These are phyloP conservation scores for Diaporthe velutina DNA, from an alignment of 2,329 filamentous ascomycete genomes.

Conservation along the genomic window DNA sequence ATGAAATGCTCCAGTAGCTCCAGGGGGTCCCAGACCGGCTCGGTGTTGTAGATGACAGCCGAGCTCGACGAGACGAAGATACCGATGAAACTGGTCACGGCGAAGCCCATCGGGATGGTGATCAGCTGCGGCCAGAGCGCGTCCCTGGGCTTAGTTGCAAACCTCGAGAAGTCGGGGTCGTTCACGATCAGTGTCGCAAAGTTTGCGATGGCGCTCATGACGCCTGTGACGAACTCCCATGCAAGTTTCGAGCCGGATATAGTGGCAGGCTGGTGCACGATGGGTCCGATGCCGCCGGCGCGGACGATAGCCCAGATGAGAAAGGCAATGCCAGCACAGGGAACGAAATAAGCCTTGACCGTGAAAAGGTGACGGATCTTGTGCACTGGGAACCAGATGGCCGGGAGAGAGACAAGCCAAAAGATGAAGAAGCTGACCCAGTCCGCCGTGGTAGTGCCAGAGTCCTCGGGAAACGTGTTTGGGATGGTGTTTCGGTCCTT, in stretches of 20 bases:
- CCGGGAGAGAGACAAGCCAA: constrained; percentile 83
- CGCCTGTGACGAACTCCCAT: constrained; percentile 86
- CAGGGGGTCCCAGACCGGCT: constrained; percentile 81
- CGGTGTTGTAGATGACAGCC: constrained; percentile 71
- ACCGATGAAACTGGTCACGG: constrained; percentile 86
- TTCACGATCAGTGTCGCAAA: constrained; percentile 90
- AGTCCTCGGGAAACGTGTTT: constrained; percentile 74
- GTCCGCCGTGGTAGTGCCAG: constrained; percentile 80
- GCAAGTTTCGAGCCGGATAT: constrained; percentile 76
- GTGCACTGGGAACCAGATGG: constrained; percentile 91
- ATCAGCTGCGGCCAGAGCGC: constrained; percentile 85
- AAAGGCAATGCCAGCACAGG: constrained; percentile 84
- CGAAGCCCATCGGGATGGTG: constrained; percentile 79
- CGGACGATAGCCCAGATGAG: constrained; percentile 89
- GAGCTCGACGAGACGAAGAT: constrained; percentile 83
- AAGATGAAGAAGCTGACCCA: constrained; percentile 90
- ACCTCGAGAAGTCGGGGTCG: constrained; percentile 87
- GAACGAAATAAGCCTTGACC: constrained; percentile 88
- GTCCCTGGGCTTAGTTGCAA: constrained; percentile 80
- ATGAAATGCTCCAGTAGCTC: constrained; percentile 76
- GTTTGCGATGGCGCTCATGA: constrained; percentile 92
- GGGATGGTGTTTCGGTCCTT: constrained; percentile 68
- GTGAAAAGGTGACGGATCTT: constrained; percentile 92
- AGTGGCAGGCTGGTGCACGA: constrained; percentile 77
- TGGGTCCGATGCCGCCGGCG: constrained; percentile 86